phyloP scores from a whole-genome alignment of 495 filamentous ascomycete genomes.

The Talaromyces liani region DNA sequence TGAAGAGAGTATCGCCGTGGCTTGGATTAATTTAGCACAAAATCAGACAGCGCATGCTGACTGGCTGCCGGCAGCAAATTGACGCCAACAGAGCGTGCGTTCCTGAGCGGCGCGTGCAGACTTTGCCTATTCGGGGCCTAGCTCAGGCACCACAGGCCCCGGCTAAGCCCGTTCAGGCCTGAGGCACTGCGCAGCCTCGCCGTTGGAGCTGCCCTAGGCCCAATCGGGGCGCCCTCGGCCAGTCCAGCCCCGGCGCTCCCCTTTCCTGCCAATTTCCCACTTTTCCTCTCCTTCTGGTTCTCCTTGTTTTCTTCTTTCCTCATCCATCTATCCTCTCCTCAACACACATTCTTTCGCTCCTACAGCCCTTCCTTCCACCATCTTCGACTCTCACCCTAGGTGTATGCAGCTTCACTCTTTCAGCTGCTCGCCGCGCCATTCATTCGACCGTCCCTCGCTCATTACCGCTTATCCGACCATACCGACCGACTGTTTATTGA shows the following conservation, averaged over 20 bases:
- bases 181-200: not conserved
- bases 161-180: not conserved
- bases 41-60: not conserved
- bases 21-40: not conserved
- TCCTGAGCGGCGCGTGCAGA: not conserved
- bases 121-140: not conserved
- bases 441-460: slow-evolving; percentile 27
- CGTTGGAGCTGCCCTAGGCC: not conserved
- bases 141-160: slow-evolving; percentile 2
- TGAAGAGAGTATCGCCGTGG: not conserved
- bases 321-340: slow-evolving; percentile 9
- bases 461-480: slow-evolving; percentile 11
- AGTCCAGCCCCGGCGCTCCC: slow-evolving; percentile 1
- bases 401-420: slow-evolving; percentile 87
- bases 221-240: not conserved
- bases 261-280: slow-evolving; percentile 14
- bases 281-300: slow-evolving; percentile 34
- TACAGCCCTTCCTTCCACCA: slow-evolving; percentile 14
- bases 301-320: slow-evolving; percentile 39
- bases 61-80: not conserved
- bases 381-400: slow-evolving; percentile 23
- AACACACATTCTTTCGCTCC: slow-evolving; percentile 28
- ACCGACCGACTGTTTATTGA: not conserved
- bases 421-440: slow-evolving; percentile 52
- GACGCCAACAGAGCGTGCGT: slow-evolving; percentile 7